Evolutionary conservation across 306 rosid species (phyloP).

Genomic region (Prunus padus): DNA sequence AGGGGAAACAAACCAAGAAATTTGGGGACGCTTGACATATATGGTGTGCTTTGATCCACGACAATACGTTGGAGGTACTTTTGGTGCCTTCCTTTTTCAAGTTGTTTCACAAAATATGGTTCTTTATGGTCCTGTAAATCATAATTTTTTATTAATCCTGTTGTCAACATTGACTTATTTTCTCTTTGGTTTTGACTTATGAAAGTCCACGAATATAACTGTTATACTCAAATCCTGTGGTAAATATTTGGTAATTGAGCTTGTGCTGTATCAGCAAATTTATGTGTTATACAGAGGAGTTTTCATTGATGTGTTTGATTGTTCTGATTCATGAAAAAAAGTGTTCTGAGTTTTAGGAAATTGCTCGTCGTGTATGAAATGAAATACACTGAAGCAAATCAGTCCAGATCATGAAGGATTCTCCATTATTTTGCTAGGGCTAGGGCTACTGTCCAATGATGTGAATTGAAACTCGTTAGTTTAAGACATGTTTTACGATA

Average conservation of each 20-base stretch:
- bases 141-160: constrained; percentile 23
- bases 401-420: not conserved
- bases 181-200: constrained; percentile 3
- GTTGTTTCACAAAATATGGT: constrained; percentile 39
- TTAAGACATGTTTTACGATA: not conserved
- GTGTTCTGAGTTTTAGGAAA: not conserved
- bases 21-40: constrained; percentile 30
- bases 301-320: not conserved
- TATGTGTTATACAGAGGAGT: not conserved
- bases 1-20: constrained; percentile 28
- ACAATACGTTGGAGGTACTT: constrained; percentile 28
- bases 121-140: constrained; percentile 37
- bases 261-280: not conserved
- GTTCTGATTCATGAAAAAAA: not conserved
- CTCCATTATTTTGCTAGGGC: not conserved
- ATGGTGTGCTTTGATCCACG: constrained; percentile 32
- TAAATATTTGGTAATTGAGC: not conserved
- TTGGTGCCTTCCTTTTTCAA: constrained; percentile 17
- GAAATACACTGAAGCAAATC: not conserved
- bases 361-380: not conserved
- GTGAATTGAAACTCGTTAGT: too few relatives aligned
- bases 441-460: not conserved
- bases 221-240: not conserved
- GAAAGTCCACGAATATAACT: constrained; percentile 2
- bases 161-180: constrained; percentile 28